phyloP scores from a whole-genome alignment of 1,284 basidiomycete species.

The Athelia psychrophila region DNA sequence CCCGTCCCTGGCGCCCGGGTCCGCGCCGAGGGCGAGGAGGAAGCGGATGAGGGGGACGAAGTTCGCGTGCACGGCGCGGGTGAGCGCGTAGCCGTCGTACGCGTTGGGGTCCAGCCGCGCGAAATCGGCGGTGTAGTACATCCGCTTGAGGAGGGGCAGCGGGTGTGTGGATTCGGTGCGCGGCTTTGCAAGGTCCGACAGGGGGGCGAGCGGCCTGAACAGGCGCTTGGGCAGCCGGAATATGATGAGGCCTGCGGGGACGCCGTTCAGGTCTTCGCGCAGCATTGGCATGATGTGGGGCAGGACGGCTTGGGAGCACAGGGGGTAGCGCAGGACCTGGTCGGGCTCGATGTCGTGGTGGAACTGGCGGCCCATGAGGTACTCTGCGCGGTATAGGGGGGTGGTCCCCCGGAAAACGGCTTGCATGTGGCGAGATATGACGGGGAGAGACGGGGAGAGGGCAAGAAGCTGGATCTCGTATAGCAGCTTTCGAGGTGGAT shows the following conservation, averaged over 20 bases:
- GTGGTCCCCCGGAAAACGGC: conserved; percentile 51
- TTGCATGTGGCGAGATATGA: conserved; percentile 48
- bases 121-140: conserved; percentile 43
- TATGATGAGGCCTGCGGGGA: no score
- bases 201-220: no score
- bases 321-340: conserved; percentile 57
- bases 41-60: conserved; percentile 65
- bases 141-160: conserved; percentile 57
- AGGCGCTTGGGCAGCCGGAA: no score
- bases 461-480: conserved; percentile 71
- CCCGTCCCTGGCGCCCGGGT: conserved; percentile 53
- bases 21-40: conserved; percentile 75
- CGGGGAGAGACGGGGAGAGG: conserved; percentile 57
- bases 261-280: neutral
- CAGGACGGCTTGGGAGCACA: conserved; percentile 59
- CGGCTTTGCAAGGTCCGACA: conserved; percentile 18
- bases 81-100: conserved; percentile 75
- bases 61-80: conserved; percentile 65
- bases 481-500: conserved; percentile 48
- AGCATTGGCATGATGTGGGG: conserved; percentile 19
- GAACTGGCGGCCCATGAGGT: conserved; percentile 43
- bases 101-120: conserved; percentile 51
- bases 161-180: conserved; percentile 50
- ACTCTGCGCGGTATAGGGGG: conserved; percentile 53
- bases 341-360: conserved; percentile 34